Evolutionary conservation across 1,139 yeast genomes (phyloP), one percentile per base, ranked within the genome.

Genomic region (Nakaseomyces glabratus): DNA sequence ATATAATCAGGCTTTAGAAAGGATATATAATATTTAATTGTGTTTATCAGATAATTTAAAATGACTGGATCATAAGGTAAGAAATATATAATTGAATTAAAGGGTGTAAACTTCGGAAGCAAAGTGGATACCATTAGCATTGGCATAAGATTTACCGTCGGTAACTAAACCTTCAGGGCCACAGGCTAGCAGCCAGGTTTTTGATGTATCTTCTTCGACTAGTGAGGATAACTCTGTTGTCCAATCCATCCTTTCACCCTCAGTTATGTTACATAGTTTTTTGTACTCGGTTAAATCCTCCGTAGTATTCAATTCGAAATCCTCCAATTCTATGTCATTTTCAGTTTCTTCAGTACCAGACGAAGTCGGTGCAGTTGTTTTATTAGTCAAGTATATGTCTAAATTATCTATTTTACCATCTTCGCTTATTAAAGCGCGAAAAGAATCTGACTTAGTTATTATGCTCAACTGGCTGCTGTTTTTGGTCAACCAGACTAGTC

Each of bases 401-500:
- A 26, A 26, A 18, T 26, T 26, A n/a, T n/a, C 15, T 4, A 26
- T 4, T 7, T 18, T 15, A 6, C 10, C 30, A n/a, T 9, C 4
- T 11, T 26, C 30, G n/a, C 18, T 15, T 6, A 26, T 17, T 18
- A 26, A 18, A n/a, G 30, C 6, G 11, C 11, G 21, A 11, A 26
- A 26, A 17, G 30, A 26, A 7, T 20, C n/a, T 4, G 30, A 26
- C 10, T 11, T 11, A 9, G 30, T n/a, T 17, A 26, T n/a, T 2
- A 26, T 14, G 2, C 18, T 11, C 3, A 26, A 7, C 17, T 18
- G 17, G 11, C 9, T n/a, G 9, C 11, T 8, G 22, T 16, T 22
- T 36, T 36, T 16, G 38, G 53, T 43, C 26, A 53, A 35, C 61
- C 61, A 56, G 10, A 51, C 36, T 9, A 55, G 29, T 29, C 45